A percentile compares a stretch with the other conserved stretches of the same genome.
These are phyloP conservation scores for Stephania cephalantha DNA, from an alignment of 164 flowering plant species.

Conservation along the genomic window DNA sequence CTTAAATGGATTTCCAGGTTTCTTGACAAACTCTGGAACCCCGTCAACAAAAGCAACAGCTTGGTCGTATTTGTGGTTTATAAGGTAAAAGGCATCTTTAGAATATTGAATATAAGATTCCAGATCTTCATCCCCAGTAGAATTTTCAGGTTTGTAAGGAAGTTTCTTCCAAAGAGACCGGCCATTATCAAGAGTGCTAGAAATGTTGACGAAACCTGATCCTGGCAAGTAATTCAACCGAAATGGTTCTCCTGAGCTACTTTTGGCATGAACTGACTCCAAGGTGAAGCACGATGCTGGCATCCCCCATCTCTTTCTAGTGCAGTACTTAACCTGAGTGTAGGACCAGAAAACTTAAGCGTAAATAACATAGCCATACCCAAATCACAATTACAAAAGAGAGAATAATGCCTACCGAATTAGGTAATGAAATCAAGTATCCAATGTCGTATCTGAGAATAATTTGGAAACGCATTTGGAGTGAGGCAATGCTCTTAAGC, in stretches of 20 bases:
- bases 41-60: slow-evolving; percentile 77
- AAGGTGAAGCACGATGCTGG: slow-evolving; percentile 60
- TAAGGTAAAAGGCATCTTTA: slow-evolving; percentile 51
- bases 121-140: slow-evolving; percentile 46
- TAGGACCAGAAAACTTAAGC: not conserved
- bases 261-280: slow-evolving; percentile 75
- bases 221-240: slow-evolving; percentile 48
- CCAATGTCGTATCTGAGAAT: too few species aligned
- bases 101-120: slow-evolving; percentile 34
- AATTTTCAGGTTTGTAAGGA: slow-evolving; percentile 43
- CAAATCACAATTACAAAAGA: not conserved
- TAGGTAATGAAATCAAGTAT: too few species aligned
- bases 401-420: not conserved
- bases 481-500: too few species aligned
- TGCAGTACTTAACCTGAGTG: slow-evolving; percentile 62
- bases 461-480: too few species aligned
- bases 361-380: not conserved
- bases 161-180: slow-evolving; percentile 54
- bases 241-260: slow-evolving; percentile 56
- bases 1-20: slow-evolving; percentile 87
- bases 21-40: slow-evolving; percentile 67
- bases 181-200: slow-evolving; percentile 42
- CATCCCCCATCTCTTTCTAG: slow-evolving; percentile 49
- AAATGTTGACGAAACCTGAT: slow-evolving; percentile 69
- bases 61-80: slow-evolving; percentile 66